Evolutionary conservation across 108 stramenopile species (phyloP), one percentile per base, ranked within the genome.

Genomic region (Poteriospumella lacustris): DNA sequence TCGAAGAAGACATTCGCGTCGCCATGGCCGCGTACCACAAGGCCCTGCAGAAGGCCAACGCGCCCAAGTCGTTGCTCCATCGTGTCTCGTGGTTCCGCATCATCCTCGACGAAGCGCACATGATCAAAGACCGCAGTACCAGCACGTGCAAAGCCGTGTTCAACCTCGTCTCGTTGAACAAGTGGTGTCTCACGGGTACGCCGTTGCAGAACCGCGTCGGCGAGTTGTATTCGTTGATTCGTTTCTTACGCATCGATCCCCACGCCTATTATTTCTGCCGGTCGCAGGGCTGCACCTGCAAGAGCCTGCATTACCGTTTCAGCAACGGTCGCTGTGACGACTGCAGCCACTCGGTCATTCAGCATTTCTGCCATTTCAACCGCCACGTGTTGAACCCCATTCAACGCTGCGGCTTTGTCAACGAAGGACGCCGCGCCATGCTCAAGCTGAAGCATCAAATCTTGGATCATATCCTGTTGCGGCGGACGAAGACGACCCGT

Each of bases 201-300:
- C 99, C 99, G 24, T 80, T 98, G 36, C 99, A 99, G 85, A 99
- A 99, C 77, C 85, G 96, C 5, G 96, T 97, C n/a, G 94, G 94
- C 2, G 99, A 99, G 76, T 89, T 99, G 43, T 97, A 97, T 80
- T 91, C 91, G 29, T 82, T 96, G 58, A 92, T 99, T 67, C 88
- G 97, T 9, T 98, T 98, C 76, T 78, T 98, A 29, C 82, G 96
- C 24, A 87, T 96, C 26, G 93, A 96, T 77, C 97, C 99, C 0
- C 93, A 95, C 88, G 97, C 95, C 0, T 94, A 91, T 80, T 99
- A 99, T 82, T 92, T 92, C 72, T 98, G 98, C 84, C 69, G 33
- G 34, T 38, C 19, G 24, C 87, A 90, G 1, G 28, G 41, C 19
- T 67, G 77, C 67, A 34, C 58, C 29, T 67, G 64, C n/a, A 96